These are phyloP conservation scores for Rhodotorula paludigena DNA, from an alignment of 768 basidiomycete species.

Conservation along the genomic window DNA sequence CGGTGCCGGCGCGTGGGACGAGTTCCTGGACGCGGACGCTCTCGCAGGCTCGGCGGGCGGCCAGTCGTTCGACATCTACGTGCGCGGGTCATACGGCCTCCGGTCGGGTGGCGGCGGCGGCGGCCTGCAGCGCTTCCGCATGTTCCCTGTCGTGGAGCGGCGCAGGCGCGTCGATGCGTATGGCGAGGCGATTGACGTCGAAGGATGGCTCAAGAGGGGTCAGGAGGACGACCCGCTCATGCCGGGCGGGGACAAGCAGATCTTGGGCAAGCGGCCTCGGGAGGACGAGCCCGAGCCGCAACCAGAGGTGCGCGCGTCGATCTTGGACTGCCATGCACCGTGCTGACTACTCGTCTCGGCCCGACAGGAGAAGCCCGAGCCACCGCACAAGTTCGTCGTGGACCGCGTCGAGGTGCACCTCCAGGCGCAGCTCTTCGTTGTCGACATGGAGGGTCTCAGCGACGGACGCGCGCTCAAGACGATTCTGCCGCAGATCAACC, in stretches of 20 bases:
- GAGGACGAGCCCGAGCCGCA: slow-evolving; percentile 47
- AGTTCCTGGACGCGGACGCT: slow-evolving; percentile 27
- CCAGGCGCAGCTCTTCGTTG: slow-evolving; percentile 77
- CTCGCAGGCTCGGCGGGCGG: slow-evolving; percentile 41
- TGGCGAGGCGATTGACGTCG: slow-evolving; percentile 90
- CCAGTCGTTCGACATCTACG: slow-evolving; percentile 92
- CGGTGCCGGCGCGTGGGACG: slow-evolving; percentile 31
- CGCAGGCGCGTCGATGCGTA: slow-evolving; percentile 88
- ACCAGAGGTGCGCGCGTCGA: slow-evolving; percentile 1
- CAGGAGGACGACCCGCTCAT: slow-evolving; percentile 86
- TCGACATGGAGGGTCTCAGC: slow-evolving; percentile 94
- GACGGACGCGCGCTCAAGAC: slow-evolving; percentile 96
- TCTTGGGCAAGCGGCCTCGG: slow-evolving; percentile 60
- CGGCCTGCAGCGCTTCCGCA: slow-evolving; percentile 63
- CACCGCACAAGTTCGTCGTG: slow-evolving; percentile 84
- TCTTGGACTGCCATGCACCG: not conserved
- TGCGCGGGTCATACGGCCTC: slow-evolving; percentile 46
- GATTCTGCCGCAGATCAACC: slow-evolving; percentile 92
- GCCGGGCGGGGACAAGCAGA: slow-evolving; percentile 51
- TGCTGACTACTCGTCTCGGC: not conserved
- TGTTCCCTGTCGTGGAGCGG: slow-evolving; percentile 96
- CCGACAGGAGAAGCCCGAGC: slow-evolving; percentile 52
- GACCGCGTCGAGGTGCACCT: slow-evolving; percentile 71
- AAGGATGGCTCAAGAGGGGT: slow-evolving; percentile 89
- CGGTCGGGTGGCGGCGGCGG: not conserved